These are phyloP conservation scores for Colletotrichum sp. DNA, from an alignment of 2,329 filamentous ascomycete species.

Conservation along the genomic window DNA sequence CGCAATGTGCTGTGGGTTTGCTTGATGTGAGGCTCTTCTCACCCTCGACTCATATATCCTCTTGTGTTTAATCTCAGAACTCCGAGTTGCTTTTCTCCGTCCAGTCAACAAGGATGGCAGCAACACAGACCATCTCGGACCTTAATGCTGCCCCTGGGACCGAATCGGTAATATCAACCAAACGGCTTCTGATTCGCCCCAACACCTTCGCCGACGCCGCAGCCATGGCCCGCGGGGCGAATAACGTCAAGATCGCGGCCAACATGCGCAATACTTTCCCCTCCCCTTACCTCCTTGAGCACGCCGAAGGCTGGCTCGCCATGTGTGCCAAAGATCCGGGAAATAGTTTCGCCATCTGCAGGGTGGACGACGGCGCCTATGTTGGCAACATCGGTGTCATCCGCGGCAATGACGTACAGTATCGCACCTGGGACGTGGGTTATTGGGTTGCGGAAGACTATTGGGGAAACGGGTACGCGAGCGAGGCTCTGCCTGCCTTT, in stretches of 20 bases:
- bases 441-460: constrained; percentile 49
- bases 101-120: neutral
- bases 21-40: neutral
- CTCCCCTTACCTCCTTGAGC: constrained; percentile 30
- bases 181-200: constrained; percentile 1
- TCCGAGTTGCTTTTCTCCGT: neutral
- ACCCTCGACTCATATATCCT: neutral
- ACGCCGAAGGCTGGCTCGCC: constrained; percentile 31
- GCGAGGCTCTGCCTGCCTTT: constrained; percentile 42
- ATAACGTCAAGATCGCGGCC: constrained; percentile 12
- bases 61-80: neutral
- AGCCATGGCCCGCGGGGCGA: constrained; percentile 9
- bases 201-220: constrained; percentile 6
- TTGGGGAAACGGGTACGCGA: constrained; percentile 53
- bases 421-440: constrained; percentile 51
- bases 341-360: constrained; percentile 40
- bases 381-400: constrained; percentile 48
- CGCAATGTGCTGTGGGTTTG: neutral
- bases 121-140: neutral
- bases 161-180: neutral
- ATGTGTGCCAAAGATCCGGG: constrained; percentile 13
- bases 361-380: constrained; percentile 33
- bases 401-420: constrained; percentile 40
- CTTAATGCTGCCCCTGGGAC: neutral
- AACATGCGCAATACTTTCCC: constrained; percentile 19